phyloP scores from a whole-genome alignment of 2,329 filamentous ascomycete genomes.

The Metarhizium anisopliae region DNA sequence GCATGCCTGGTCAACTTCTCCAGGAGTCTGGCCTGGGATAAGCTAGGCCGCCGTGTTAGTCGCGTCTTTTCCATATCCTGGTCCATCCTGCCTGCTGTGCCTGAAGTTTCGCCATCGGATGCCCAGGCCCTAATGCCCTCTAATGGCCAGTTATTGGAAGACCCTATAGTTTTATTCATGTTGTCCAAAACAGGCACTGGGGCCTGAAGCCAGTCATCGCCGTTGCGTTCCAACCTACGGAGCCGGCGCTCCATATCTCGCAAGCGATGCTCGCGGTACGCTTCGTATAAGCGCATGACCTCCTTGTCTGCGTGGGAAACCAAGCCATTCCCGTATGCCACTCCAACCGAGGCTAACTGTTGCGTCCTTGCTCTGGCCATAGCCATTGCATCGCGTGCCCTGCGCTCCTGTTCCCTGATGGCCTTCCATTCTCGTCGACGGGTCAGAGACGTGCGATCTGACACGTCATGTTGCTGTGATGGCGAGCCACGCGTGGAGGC shows the following conservation, averaged over 20 bases:
- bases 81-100: constrained; percentile 4
- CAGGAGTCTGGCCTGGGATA: constrained; percentile 20
- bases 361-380: constrained; percentile 13
- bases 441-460: constrained; percentile 21
- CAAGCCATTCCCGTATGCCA: constrained; percentile 15
- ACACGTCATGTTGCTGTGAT: constrained; percentile 11
- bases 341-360: constrained; percentile 12
- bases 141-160: constrained; percentile 8
- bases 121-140: constrained; percentile 18
- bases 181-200: constrained; percentile 36
- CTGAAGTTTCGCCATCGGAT: constrained; percentile 21
- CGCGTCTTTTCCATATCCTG: constrained; percentile 9
- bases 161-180: constrained; percentile 28
- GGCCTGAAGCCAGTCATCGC: constrained; percentile 35
- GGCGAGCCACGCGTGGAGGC: constrained; percentile 20
- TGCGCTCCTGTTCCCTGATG: constrained; percentile 18
- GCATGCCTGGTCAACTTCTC: constrained; percentile 14
- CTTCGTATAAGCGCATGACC: constrained; percentile 29
- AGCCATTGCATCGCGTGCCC: constrained; percentile 12
- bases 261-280: constrained; percentile 31
- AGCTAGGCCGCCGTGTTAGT: constrained; percentile 15
- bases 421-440: constrained; percentile 26
- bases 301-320: constrained; percentile 21
- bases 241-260: constrained; percentile 39
- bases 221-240: constrained; percentile 35